These are phyloP conservation scores for Sporisorium exsertum DNA, from an alignment of 1,284 basidiomycete genomes.

Conservation along the genomic window DNA sequence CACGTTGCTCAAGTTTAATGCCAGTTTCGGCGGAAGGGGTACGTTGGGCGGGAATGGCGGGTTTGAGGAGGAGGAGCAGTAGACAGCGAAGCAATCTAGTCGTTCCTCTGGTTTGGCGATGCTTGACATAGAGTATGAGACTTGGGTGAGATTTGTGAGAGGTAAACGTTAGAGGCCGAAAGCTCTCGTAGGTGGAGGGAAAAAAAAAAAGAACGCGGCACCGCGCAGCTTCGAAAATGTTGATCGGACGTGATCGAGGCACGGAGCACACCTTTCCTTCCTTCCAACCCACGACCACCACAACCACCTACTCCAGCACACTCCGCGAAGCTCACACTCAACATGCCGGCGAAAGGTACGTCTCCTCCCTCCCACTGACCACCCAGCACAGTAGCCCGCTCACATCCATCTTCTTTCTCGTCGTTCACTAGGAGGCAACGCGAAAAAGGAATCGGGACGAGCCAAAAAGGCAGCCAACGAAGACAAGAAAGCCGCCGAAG, in stretches of 20 bases:
- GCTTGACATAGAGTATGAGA: too few species aligned
- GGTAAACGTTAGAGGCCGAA: too few species aligned
- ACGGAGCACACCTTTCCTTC: not conserved
- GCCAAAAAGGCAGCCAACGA: slow-evolving; percentile 95
- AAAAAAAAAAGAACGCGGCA: not conserved
- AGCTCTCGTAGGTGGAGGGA: too few species aligned
- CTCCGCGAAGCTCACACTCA: not conserved
- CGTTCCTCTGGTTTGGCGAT: too few species aligned
- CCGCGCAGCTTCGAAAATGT: not conserved
- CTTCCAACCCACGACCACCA: not conserved
- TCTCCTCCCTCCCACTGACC: not conserved
- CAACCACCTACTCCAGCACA: not conserved
- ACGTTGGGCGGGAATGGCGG: slow-evolving; percentile 54
- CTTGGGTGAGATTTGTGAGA: too few species aligned
- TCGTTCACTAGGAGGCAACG: slow-evolving; percentile 29
- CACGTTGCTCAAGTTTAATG: slow-evolving; percentile 69
- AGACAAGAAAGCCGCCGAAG: slow-evolving; percentile 77
- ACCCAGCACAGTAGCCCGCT: not conserved
- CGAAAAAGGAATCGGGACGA: slow-evolving; percentile 57
- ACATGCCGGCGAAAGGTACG: slow-evolving; percentile 40
- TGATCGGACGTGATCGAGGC: not conserved
- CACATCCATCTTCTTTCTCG: not conserved
- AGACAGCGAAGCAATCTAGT: not conserved
- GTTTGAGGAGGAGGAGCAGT: slow-evolving; percentile 47
- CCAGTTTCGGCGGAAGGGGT: slow-evolving; percentile 62